Evolutionary conservation across 2,329 filamentous ascomycete species (phyloP).

Genomic region (Huntiella decipiens): DNA sequence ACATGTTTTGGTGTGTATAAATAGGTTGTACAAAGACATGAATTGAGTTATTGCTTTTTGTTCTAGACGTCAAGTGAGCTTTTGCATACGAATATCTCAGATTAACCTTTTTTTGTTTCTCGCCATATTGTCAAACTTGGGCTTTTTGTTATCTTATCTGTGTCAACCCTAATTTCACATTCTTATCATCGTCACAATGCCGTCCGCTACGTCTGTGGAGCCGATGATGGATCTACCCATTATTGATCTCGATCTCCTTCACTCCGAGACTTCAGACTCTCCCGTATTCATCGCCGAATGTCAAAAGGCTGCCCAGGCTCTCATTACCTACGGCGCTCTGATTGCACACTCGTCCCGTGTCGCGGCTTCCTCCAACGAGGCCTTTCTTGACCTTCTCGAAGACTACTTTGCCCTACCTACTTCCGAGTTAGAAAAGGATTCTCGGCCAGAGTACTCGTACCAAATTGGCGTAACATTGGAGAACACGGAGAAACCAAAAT

Average conservation of each 20-base stretch:
- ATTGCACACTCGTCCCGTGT: constrained; percentile 42
- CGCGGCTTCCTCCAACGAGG: constrained; percentile 32
- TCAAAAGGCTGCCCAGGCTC: constrained; percentile 31
- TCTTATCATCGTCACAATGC: neutral
- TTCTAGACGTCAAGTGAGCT: too few species aligned
- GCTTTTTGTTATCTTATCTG: too few species aligned
- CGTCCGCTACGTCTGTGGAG: neutral
- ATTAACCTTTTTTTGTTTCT: too few species aligned
- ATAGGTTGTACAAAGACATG: too few species aligned
- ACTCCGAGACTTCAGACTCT: constrained; percentile 23
- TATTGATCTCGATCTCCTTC: constrained; percentile 40
- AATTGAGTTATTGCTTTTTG: too few species aligned
- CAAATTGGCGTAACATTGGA: constrained; percentile 44
- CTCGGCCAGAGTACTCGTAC: constrained; percentile 38
- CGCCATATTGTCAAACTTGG: too few species aligned
- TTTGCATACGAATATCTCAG: too few species aligned
- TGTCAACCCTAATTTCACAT: too few species aligned
- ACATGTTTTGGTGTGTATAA: too few species aligned
- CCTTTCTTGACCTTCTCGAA: constrained; percentile 42
- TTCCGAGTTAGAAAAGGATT: constrained; percentile 27
- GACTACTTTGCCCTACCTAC: constrained; percentile 43
- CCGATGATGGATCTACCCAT: constrained; percentile 37
- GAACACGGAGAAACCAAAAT: constrained; percentile 44
- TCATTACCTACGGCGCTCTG: constrained; percentile 40
- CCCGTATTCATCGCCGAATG: constrained; percentile 31